Conservation (phyloP, 805 yeast genomes). For the Candida sphagnicola region DNA sequence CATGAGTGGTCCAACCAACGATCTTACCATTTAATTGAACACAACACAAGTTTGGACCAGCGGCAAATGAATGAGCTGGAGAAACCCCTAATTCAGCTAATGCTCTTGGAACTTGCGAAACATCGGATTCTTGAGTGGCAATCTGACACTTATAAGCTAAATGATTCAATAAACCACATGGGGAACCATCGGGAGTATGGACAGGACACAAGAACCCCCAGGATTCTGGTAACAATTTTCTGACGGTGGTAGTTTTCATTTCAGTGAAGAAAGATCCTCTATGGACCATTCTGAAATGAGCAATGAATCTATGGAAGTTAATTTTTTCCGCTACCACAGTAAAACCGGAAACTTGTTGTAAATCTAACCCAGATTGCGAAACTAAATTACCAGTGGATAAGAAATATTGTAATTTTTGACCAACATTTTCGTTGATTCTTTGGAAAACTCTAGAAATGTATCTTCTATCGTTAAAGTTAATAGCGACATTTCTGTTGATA, state of each 20-base stretch:
- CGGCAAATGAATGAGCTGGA: constrained; percentile 73
- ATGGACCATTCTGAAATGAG: constrained; percentile 99
- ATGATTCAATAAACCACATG: constrained; percentile 97
- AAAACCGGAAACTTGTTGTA: constrained; percentile 96
- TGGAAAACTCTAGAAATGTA: constrained; percentile 76
- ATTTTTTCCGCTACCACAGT: constrained; percentile 99
- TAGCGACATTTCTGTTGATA: constrained; percentile 71
- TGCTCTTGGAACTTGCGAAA: constrained; percentile 61
- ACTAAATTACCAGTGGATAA: constrained; percentile 95
- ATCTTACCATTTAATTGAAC: constrained; percentile 92
- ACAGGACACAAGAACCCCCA: constrained; percentile 99
- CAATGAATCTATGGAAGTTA: constrained; percentile 91
- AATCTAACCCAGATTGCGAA: constrained; percentile 93
- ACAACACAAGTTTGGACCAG: constrained; percentile 86
- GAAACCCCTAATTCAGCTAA: constrained; percentile 74
- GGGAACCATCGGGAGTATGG: constrained; percentile 99
- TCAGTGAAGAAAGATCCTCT: constrained; percentile 99
- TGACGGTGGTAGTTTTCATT: constrained; percentile 93
- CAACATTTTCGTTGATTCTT: constrained; percentile 88
- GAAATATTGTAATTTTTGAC: constrained; percentile 90
- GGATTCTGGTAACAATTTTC: constrained; percentile 93
- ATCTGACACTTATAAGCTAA: constrained; percentile 92
- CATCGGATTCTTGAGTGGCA: constrained; percentile 73
- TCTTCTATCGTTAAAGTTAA: constrained; percentile 78
- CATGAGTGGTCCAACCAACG: constrained; percentile 92